Evolutionary conservation across 768 basidiomycete species (phyloP).

Genomic region (Boletus insuetus): DNA sequence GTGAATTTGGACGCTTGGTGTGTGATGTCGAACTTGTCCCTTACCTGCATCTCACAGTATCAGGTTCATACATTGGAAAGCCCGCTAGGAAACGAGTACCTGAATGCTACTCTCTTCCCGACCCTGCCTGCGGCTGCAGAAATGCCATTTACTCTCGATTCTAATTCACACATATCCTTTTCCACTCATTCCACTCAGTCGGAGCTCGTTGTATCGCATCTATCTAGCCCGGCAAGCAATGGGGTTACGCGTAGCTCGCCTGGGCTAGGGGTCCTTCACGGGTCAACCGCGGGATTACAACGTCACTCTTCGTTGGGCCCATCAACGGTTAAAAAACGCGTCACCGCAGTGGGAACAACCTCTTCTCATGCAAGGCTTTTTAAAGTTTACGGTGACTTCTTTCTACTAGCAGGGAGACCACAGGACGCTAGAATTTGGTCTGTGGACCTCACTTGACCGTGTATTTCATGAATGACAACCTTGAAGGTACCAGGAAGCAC

Average conservation of each 20-base stretch:
- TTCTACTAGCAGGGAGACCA: conserved; percentile 80
- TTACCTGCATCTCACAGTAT: conserved; percentile 11
- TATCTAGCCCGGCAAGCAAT: conserved; percentile 26
- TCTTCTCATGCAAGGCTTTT: conserved; percentile 83
- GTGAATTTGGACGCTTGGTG: conserved; percentile 84
- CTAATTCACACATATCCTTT: conserved; percentile 41
- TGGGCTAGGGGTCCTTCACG: conserved; percentile 31
- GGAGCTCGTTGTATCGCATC: conserved; percentile 39
- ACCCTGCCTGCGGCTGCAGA: conserved; percentile 58
- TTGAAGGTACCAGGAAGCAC: conserved; percentile 81
- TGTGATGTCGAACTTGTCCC: conserved; percentile 24
- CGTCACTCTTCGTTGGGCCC: conserved; percentile 53
- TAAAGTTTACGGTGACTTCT: conserved; percentile 88
- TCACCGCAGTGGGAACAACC: conserved; percentile 60
- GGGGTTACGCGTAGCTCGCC: conserved; percentile 53
- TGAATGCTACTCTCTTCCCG: conserved; percentile 69
- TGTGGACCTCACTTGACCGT: conserved; percentile 16
- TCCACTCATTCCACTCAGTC: conserved; percentile 54
- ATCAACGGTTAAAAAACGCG: conserved; percentile 52
- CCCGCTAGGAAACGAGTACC: conserved; percentile 80
- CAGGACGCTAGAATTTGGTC: conserved; percentile 83
- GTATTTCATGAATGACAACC: conserved; percentile 18
- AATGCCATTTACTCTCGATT: conserved; percentile 55
- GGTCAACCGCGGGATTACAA: conserved; percentile 25
- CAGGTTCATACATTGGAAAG: conserved; percentile 80